These are phyloP conservation scores for Mycena latifolia DNA, from an alignment of 768 basidiomycete genomes.

Conservation along the genomic window DNA sequence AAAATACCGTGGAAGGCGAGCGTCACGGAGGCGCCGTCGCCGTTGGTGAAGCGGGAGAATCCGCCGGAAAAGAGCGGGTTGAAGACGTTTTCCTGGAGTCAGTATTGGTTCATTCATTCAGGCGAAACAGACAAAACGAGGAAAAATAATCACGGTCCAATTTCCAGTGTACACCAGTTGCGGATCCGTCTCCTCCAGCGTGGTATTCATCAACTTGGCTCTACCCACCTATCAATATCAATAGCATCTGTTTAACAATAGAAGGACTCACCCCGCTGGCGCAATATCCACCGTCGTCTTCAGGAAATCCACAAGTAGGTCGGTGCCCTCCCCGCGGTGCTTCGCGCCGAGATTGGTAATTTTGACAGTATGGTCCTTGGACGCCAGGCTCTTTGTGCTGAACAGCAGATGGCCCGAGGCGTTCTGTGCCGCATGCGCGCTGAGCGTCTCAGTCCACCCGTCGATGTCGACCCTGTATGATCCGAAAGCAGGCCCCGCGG, in stretches of 20 bases:
- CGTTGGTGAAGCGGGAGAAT: conserved; percentile 32
- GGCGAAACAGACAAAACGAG: background rate
- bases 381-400: conserved; percentile 8
- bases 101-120: no score
- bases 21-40: conserved; percentile 17
- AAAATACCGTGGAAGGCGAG: conserved; percentile 29
- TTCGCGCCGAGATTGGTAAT: conserved; percentile 28
- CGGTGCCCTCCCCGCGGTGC: conserved; percentile 18
- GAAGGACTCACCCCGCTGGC: conserved; percentile 28
- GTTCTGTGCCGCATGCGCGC: conserved; percentile 24
- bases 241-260: background rate
- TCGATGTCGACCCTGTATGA: conserved; percentile 31
- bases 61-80: conserved; percentile 33
- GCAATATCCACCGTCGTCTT: conserved; percentile 30
- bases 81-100: conserved; percentile 34
- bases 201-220: conserved; percentile 28
- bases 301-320: conserved; percentile 29
- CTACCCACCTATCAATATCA: background rate
- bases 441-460: conserved; percentile 4
- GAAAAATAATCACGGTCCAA: conserved; percentile 22
- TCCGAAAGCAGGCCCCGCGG: conserved; percentile 29
- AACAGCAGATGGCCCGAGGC: conserved; percentile 24
- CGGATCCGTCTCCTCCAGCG: conserved; percentile 32
- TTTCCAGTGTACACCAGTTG: conserved; percentile 29
- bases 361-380: conserved; percentile 24